Evolutionary conservation across 768 basidiomycete genomes (phyloP).

Genomic region (Boletus sensibilis): DNA sequence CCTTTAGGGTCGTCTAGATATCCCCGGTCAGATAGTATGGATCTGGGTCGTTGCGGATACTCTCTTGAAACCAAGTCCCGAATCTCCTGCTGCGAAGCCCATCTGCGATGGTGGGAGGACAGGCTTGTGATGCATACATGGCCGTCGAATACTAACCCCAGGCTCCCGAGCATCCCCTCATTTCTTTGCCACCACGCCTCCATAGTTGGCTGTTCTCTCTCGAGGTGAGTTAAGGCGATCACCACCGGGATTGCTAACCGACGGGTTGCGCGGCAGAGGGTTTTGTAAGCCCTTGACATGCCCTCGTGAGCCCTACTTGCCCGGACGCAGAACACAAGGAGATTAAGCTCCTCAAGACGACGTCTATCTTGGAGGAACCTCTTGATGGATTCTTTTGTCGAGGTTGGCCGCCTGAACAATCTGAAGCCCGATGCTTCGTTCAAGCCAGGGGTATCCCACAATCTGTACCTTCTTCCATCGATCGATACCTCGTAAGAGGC

Average conservation of each 20-base stretch:
- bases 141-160: constrained; percentile 28
- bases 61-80: constrained; percentile 10
- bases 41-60: not conserved
- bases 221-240: constrained; percentile 40
- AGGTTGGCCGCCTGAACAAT: constrained; percentile 8
- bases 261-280: constrained; percentile 35
- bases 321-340: constrained; percentile 24
- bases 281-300: constrained; percentile 18
- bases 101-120: constrained; percentile 14
- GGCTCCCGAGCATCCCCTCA: constrained; percentile 11
- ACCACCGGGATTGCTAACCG: constrained; percentile 35
- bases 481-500: constrained; percentile 24
- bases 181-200: constrained; percentile 36
- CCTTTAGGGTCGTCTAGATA: constrained; percentile 1
- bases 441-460: constrained; percentile 37
- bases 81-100: constrained; percentile 19
- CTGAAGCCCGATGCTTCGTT: constrained; percentile 10
- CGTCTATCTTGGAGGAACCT: constrained; percentile 34
- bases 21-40: not conserved
- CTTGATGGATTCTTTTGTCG: constrained; percentile 12
- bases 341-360: constrained; percentile 19
- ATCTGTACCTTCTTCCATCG: constrained; percentile 9
- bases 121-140: constrained; percentile 30
- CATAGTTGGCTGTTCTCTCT: constrained; percentile 29
- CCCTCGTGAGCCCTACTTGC: constrained; percentile 17